Evolutionary conservation across 1,139 yeast genomes (phyloP), one percentile per base, ranked within the genome.

Genomic region (Hansenula lynferdii): DNA sequence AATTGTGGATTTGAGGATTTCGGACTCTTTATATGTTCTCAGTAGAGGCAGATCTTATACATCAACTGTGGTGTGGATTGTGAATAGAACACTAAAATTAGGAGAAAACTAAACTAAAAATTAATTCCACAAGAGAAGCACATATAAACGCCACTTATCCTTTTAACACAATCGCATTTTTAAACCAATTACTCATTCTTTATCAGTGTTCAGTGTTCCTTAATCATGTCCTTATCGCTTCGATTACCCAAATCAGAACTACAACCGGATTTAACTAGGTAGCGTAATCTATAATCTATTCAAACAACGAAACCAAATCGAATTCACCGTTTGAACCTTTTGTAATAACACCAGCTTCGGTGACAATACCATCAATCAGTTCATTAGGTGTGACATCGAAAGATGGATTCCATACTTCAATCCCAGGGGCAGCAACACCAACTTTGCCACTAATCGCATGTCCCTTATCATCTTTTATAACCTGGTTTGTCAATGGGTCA

Each of bases 391-490:
- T 87, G 11, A 92, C 90, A 58, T 92, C 98, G 54, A 92, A 92
- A 0, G 97, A 85, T 1, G 98, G 98, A 54, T 92, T 92, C 97
- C 97, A 92, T 1, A 87, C 96, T 4, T 72, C 67, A 28, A 90
- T 84, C 1, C 84, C 85, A 2, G 85, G 85, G 3, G 97, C 94
- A 1, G 96, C 96, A 41, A 85, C 75, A 24, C 86, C 85, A n/a
- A 87, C 85, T 24, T 75, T 76, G 5, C 75, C 78, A 22, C 75
- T 72, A 2, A 65, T 57, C 2, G 67, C 67, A 20, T 64, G 60
- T 2, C 58, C 60, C 5, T 60, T 53, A 6, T 42, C 51, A 24
- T 58, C 50, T 36, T 57, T 45, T 9, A 71, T 47, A 3, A 62
- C 58, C 23, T 61, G 56, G 28, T 67, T 47, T 10, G 57, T 60